These are phyloP conservation scores for Podospora tetraspora DNA, from an alignment of 495 filamentous ascomycete genomes.

Conservation along the genomic window DNA sequence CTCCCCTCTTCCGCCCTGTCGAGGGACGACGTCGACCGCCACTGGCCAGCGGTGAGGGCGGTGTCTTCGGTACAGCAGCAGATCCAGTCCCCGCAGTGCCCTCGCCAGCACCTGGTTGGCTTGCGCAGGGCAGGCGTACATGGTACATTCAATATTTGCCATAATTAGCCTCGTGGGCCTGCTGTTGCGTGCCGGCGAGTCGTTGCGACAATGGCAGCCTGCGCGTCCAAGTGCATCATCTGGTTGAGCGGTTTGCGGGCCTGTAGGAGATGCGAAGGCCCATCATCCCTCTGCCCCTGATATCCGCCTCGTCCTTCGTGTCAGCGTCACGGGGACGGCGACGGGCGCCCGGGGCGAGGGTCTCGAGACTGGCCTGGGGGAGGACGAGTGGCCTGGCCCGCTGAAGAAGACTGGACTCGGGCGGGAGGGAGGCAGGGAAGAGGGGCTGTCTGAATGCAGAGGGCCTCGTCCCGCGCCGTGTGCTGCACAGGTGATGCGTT, in stretches of 20 bases:
- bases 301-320: neutral
- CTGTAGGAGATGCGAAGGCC: neutral
- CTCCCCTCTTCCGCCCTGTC: neutral
- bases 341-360: neutral
- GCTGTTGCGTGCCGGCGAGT: conserved; percentile 21
- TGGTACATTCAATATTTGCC: conserved; percentile 36
- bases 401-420: too few relatives aligned
- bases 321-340: conserved; percentile 4
- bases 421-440: neutral
- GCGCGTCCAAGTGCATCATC: conserved; percentile 1
- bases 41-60: neutral
- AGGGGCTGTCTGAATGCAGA: neutral
- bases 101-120: conserved; percentile 25
- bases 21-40: neutral
- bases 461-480: neutral
- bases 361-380: neutral
- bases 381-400: neutral
- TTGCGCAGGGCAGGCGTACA: conserved; percentile 26
- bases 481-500: neutral
- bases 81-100: conserved; percentile 13
- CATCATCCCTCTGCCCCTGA: neutral
- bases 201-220: conserved; percentile 14
- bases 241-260: neutral
- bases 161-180: conserved; percentile 32
- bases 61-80: neutral